phyloP scores from a whole-genome alignment of 441 rosid species.

The Lepidium campestre region DNA sequence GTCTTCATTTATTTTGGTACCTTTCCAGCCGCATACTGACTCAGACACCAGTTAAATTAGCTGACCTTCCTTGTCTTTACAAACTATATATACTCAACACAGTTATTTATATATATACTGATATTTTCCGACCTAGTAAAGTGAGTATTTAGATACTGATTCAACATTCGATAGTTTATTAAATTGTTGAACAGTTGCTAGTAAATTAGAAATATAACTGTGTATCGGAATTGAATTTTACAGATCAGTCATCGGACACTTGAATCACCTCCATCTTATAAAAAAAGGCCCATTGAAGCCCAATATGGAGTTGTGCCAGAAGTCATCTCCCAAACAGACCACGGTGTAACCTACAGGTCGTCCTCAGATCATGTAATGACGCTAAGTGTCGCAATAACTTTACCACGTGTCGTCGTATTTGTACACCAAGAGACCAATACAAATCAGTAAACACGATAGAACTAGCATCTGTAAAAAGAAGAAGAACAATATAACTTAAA shows the following conservation, averaged over 20 bases:
- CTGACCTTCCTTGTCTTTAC: background rate
- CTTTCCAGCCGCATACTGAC: constrained; percentile 22
- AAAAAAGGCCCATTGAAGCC: background rate
- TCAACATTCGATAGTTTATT: background rate
- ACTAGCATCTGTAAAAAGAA: background rate
- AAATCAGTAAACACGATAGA: background rate
- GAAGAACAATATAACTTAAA: background rate
- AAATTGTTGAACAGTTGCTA: too few relatives aligned
- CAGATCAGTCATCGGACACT: too few relatives aligned
- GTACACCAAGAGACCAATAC: background rate
- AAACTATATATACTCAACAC: background rate
- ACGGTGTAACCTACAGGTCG: background rate
- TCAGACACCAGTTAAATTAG: constrained; percentile 13
- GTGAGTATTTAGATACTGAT: background rate
- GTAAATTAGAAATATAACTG: too few relatives aligned
- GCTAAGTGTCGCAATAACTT: background rate
- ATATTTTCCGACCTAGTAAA: background rate
- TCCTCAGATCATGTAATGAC: background rate
- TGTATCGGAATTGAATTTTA: too few relatives aligned
- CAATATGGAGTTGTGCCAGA: background rate
- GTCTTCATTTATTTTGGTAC: constrained; percentile 17
- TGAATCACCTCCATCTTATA: too few relatives aligned
- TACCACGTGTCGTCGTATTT: background rate
- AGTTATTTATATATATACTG: background rate
- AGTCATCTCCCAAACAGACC: background rate